Evolutionary conservation across 352 stramenopile species (phyloP).

Genomic region (Peronospora destructor): DNA sequence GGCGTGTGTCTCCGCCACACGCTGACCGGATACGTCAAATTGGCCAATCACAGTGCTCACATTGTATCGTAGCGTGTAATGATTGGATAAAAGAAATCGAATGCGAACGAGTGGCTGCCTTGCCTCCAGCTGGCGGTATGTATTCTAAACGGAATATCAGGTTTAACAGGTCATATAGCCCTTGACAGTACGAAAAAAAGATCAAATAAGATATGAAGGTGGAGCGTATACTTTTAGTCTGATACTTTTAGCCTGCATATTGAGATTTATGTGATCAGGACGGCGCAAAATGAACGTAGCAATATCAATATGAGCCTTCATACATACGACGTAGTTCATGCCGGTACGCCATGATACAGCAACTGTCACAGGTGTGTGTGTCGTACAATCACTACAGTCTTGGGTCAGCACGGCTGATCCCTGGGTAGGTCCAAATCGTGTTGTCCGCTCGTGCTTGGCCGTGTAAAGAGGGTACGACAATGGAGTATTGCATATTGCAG

Average conservation of each 20-base stretch:
- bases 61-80: not conserved
- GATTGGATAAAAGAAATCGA: constrained; percentile 39
- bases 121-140: not conserved
- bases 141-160: not conserved
- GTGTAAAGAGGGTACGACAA: constrained; percentile 2
- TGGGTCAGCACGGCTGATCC: not conserved
- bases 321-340: too few species aligned
- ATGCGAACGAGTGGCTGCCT: constrained; percentile 57
- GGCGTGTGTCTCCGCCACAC: constrained; percentile 45
- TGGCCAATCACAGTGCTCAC: constrained; percentile 1
- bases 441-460: constrained; percentile 9
- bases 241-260: too few species aligned
- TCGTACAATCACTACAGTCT: not conserved
- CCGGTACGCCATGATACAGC: too few species aligned
- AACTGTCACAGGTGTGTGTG: not conserved
- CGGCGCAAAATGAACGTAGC: too few species aligned
- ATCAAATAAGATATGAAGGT: not conserved
- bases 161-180: not conserved
- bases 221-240: too few species aligned
- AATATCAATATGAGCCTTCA: too few species aligned
- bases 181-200: too few species aligned
- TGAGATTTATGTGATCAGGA: too few species aligned
- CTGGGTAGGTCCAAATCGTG: constrained; percentile 2
- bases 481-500: constrained; percentile 1
- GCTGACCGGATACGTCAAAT: constrained; percentile 14